A percentile compares a stretch with the other conserved stretches of the same genome.
Conservation (phyloP, 31 red algal genomes). For the Asparagopsis taxiformis region DNA sequence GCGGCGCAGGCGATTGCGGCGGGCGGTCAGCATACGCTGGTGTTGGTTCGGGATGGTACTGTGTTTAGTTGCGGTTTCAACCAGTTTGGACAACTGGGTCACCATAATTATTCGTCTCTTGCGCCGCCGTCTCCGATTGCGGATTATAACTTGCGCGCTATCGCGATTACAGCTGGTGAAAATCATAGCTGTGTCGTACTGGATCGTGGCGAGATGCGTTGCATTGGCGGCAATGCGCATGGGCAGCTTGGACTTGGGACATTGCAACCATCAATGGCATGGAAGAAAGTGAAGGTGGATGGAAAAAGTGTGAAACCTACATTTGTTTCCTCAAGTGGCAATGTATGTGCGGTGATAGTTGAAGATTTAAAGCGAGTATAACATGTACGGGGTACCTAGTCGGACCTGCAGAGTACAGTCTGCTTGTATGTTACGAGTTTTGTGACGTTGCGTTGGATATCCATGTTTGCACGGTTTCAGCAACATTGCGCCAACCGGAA, state of each 20-base stretch:
- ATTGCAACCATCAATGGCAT: conserved; percentile 49
- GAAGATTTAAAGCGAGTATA: background rate
- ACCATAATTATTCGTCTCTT: conserved; percentile 72
- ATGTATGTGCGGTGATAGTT: conserved; percentile 41
- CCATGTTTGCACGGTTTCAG: conserved; percentile 35
- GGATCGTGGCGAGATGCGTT: conserved; percentile 53
- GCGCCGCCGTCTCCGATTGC: conserved; percentile 67
- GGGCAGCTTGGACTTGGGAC: conserved; percentile 78
- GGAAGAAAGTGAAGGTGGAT: conserved; percentile 35
- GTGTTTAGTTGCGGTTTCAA: conserved; percentile 76
- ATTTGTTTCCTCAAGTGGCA: conserved; percentile 17
- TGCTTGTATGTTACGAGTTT: no score
- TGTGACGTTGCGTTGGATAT: background rate
- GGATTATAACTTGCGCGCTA: conserved; percentile 23
- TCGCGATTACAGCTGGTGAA: conserved; percentile 41
- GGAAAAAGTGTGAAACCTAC: conserved; percentile 27
- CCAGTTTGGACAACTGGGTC: conserved; percentile 76
- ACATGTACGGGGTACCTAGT: no score
- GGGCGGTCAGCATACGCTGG: conserved; percentile 47
- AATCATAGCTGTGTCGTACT: conserved; percentile 69
- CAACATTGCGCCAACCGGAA: conserved; percentile 41
- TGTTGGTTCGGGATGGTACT: conserved; percentile 72
- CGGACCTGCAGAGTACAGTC: no score
- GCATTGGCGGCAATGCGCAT: conserved; percentile 61
- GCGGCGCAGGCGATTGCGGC: conserved; percentile 31